Evolutionary conservation across 805 yeast genomes (phyloP).

Genomic region (Lipomyces oligophaga): DNA sequence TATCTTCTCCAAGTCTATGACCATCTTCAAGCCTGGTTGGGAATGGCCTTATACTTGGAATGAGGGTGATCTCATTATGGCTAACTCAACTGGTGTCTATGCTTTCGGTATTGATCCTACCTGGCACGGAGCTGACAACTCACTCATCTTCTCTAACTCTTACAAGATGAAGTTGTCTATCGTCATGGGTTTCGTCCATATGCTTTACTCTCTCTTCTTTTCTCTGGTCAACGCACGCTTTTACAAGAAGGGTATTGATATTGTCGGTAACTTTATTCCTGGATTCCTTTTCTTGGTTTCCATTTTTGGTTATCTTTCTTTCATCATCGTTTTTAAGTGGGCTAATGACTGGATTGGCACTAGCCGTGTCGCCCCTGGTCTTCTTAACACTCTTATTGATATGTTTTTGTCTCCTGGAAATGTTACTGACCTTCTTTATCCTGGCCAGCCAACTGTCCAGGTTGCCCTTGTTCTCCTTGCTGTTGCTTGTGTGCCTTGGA

Average conservation of each 20-base stretch:
- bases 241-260: conserved; percentile 70
- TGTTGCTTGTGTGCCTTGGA: conserved; percentile 86
- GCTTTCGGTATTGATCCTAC: conserved; percentile 84
- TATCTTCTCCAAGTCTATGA: conserved; percentile 85
- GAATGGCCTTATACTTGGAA: conserved; percentile 76
- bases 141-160: conserved; percentile 83
- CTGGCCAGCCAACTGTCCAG: conserved; percentile 77
- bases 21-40: conserved; percentile 88
- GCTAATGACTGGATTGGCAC: conserved; percentile 80
- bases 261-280: conserved; percentile 89
- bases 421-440: conserved; percentile 72
- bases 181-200: conserved; percentile 89
- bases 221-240: conserved; percentile 74
- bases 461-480: conserved; percentile 70
- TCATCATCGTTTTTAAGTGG: conserved; percentile 92
- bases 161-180: conserved; percentile 96
- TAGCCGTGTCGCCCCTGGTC: conserved; percentile 80
- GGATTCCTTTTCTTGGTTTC: conserved; percentile 94
- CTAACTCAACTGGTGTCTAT: conserved; percentile 64
- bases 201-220: conserved; percentile 84
- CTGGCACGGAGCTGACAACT: conserved; percentile 98
- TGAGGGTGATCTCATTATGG: conserved; percentile 66
- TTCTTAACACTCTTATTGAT: conserved; percentile 88
- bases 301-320: conserved; percentile 85
- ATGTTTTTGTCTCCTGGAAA: conserved; percentile 94